Conservation (phyloP, 306 rosid genomes). For the Rubus idaeus region DNA sequence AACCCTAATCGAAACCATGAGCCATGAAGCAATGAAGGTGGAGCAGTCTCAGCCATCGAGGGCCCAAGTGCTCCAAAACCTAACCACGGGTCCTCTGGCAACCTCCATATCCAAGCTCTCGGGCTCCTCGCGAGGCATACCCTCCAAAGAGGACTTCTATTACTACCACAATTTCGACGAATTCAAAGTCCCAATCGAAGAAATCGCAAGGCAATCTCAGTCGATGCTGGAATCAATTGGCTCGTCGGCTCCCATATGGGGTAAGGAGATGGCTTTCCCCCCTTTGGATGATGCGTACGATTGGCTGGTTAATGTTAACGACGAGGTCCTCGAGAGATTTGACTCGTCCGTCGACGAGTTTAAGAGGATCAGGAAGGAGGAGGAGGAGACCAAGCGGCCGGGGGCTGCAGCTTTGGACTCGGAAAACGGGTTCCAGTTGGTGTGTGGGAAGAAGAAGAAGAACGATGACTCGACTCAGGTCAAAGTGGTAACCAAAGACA, state of each 20-base stretch:
- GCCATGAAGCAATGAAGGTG: neutral
- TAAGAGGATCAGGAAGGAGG: conserved; percentile 40
- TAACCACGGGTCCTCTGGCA: conserved; percentile 47
- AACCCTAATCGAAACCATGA: conserved; percentile 23
- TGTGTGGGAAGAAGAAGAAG: conserved; percentile 22
- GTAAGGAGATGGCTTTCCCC: conserved; percentile 45
- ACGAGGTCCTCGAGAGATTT: conserved; percentile 62
- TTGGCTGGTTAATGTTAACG: conserved; percentile 76
- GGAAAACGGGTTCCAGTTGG: conserved; percentile 40
- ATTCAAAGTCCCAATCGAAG: conserved; percentile 51
- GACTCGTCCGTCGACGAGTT: conserved; percentile 64
- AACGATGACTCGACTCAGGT: conserved; percentile 16
- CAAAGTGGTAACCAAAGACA: conserved; percentile 55
- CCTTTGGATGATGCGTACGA: conserved; percentile 58
- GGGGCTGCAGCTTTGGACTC: conserved; percentile 9
- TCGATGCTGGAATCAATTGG: conserved; percentile 67
- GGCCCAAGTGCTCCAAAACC: conserved; percentile 33
- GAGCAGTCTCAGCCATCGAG: neutral
- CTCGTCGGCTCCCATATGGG: conserved; percentile 47
- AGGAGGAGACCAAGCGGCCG: conserved; percentile 30
- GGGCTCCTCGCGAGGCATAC: conserved; percentile 58
- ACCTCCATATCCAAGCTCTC: conserved; percentile 59
- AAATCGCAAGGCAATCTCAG: conserved; percentile 49
- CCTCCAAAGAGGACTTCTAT: conserved; percentile 63
- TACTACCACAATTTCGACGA: conserved; percentile 67